Evolutionary conservation across 495 filamentous ascomycete genomes (phyloP).

Genomic region (Xylaria cubensis): DNA sequence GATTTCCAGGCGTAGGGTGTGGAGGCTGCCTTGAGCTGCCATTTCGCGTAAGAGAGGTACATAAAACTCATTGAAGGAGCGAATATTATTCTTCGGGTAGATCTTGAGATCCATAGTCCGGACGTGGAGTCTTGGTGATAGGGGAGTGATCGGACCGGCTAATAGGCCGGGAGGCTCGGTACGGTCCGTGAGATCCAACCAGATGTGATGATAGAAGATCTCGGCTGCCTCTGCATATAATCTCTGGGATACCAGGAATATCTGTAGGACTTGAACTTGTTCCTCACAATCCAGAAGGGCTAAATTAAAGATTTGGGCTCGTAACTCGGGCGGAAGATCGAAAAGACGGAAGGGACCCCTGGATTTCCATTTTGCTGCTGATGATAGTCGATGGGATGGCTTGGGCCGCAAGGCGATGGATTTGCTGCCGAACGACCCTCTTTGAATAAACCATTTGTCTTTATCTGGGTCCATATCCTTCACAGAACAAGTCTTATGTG

Average conservation of each 20-base stretch:
- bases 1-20: conserved; percentile 31
- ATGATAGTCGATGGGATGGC: background rate
- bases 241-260: conserved; percentile 34
- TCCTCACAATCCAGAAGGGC: conserved; percentile 28
- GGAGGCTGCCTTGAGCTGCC: conserved; percentile 33
- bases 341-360: conserved; percentile 38
- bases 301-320: conserved; percentile 32
- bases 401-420: conserved; percentile 33
- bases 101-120: conserved; percentile 33
- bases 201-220: conserved; percentile 38
- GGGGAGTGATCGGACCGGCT: conserved; percentile 23
- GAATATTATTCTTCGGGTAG: conserved; percentile 27
- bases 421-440: conserved; percentile 32
- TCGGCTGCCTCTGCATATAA: conserved; percentile 36
- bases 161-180: conserved; percentile 29
- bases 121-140: conserved; percentile 33
- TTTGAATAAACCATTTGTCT: background rate
- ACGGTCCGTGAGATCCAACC: conserved; percentile 28
- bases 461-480: background rate
- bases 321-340: conserved; percentile 39
- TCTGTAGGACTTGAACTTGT: conserved; percentile 25
- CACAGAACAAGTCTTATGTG: background rate
- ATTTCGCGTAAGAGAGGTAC: conserved; percentile 30
- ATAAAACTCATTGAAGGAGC: conserved; percentile 30
- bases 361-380: conserved; percentile 24